Conservation (phyloP, 768 basidiomycete genomes). For the Dendrothele bispora region DNA sequence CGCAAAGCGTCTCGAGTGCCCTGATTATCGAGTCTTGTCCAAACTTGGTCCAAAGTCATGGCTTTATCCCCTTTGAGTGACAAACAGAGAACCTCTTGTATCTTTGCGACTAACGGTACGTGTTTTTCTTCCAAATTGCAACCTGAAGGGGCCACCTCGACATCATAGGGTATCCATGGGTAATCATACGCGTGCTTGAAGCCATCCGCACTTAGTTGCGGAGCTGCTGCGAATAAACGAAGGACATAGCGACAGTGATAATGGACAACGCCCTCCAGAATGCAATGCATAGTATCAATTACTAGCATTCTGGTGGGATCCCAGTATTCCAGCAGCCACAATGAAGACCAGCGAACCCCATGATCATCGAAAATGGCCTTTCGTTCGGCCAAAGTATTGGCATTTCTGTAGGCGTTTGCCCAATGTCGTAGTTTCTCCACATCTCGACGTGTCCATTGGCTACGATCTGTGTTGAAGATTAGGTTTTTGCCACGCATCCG, state of each 20-base stretch:
- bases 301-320: slow-evolving; percentile 28
- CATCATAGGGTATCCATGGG: neutral
- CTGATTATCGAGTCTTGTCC: slow-evolving; percentile 1
- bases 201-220: neutral
- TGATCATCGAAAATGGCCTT: slow-evolving; percentile 15
- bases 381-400: slow-evolving; percentile 12
- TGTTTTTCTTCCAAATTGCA: neutral
- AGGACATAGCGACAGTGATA: slow-evolving; percentile 27
- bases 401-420: slow-evolving; percentile 21
- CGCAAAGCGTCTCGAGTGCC: neutral
- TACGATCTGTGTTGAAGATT: slow-evolving; percentile 25
- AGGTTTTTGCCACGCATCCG: slow-evolving; percentile 14
- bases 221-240: neutral
- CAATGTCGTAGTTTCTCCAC: slow-evolving; percentile 13
- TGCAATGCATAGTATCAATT: slow-evolving; percentile 41
- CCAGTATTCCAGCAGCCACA: slow-evolving; percentile 40
- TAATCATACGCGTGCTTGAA: slow-evolving; percentile 1
- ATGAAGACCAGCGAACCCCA: slow-evolving; percentile 28
- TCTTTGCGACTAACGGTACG: neutral
- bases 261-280: slow-evolving; percentile 32
- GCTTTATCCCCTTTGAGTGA: neutral
- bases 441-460: slow-evolving; percentile 20
- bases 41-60: neutral
- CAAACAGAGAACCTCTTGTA: slow-evolving; percentile 1
- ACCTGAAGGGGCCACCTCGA: neutral